Evolutionary conservation across 1,284 basidiomycete species (phyloP), one percentile per base, ranked within the genome.

Genomic region (Filobasidium uniguttulatum): DNA sequence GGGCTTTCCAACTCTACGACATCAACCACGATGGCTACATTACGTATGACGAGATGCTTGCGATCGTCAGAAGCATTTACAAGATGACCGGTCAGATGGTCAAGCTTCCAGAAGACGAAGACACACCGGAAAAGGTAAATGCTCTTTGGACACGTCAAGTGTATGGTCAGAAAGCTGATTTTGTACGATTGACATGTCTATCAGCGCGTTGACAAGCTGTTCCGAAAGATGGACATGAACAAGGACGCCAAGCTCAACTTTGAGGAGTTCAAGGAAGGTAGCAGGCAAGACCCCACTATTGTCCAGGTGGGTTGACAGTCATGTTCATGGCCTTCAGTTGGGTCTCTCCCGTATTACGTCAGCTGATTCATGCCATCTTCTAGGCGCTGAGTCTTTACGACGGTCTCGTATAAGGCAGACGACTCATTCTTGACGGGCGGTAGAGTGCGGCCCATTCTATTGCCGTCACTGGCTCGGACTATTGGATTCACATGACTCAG

Each of bases 81-180:
- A 93, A 93, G 77, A 94, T 94, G 90, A 93, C 90, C 3, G 93
- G 94, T 12, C 85, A 94, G 68, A 97, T 98, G 91, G 93, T 98
- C 61, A 93, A 91, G 67, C 78, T 98, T 23, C 93, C 94, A 15
- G 76, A 82, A 44, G 94, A 98, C 67, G 94, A 99, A 71, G 90
- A 98, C 72, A 99, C 94, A 17, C 94, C 94, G 1, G 90, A 97
- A 71, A 98, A 98, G 83, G 90, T 83, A 57, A 44, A 70, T 53
- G 8, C 3, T 25, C 19, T 7, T 33, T 17, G 34, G 31, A 5
- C 31, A 15, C 22, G 9, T 3, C 28, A 29, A 8, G 14, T 37
- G 15, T n/a, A 30, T 25, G 10, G 8, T 15, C 12, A 5, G 4
- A 15, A 23, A 8, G 26, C 15, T 48, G 46, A 38, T 55, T 14